Evolutionary conservation across 2,329 filamentous ascomycete genomes (phyloP).

Genomic region (Colletotrichum sp.): DNA sequence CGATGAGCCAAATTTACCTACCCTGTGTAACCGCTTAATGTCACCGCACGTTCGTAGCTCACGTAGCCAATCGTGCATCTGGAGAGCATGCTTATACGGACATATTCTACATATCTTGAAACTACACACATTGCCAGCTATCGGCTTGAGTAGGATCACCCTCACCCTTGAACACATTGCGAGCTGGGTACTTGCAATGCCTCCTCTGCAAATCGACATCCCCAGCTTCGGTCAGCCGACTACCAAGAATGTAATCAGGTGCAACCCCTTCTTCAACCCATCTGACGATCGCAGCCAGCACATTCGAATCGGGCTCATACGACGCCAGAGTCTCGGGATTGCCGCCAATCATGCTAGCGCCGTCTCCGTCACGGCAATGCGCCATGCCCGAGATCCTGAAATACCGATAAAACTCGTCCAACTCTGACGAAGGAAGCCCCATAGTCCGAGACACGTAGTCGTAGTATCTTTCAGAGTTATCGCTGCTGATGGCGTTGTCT

Average conservation of each 20-base stretch:
- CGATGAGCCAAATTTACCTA: background rate
- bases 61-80: background rate
- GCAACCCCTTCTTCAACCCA: constrained; percentile 52
- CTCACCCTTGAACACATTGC: constrained; percentile 33
- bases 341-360: constrained; percentile 39
- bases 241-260: constrained; percentile 41
- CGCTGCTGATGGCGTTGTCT: constrained; percentile 46
- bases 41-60: background rate
- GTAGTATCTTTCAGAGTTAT: constrained; percentile 53
- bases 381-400: constrained; percentile 56
- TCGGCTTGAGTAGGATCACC: constrained; percentile 29
- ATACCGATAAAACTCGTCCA: constrained; percentile 50
- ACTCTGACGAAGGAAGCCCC: constrained; percentile 27
- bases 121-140: constrained; percentile 32
- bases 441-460: constrained; percentile 49
- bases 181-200: constrained; percentile 38
- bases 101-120: background rate
- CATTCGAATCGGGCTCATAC: constrained; percentile 42
- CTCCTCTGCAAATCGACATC: constrained; percentile 33
- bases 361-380: constrained; percentile 53
- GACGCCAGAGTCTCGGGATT: constrained; percentile 15
- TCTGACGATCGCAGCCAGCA: constrained; percentile 51
- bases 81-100: background rate
- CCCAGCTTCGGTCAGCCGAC: constrained; percentile 29
- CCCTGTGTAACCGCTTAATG: background rate